A percentile compares a stretch with the other conserved stretches of the same genome.
These are phyloP conservation scores for Vishniacozyma victoriae DNA, from an alignment of 768 basidiomycete genomes.

Conservation along the genomic window DNA sequence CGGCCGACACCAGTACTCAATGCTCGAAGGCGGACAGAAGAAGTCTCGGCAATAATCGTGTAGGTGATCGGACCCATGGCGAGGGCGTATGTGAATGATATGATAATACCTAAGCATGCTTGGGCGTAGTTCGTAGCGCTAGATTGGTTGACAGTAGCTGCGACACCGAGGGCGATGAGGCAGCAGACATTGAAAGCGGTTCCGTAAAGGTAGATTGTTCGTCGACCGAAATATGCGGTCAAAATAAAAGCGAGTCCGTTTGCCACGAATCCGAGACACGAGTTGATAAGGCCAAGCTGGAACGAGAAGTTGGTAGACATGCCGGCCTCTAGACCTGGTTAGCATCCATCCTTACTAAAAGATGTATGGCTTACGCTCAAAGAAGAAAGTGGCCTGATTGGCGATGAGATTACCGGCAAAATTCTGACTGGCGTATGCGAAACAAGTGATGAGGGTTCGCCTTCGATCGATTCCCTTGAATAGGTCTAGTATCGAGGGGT, in stretches of 20 bases:
- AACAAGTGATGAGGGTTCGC: constrained; percentile 33
- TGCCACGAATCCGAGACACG: constrained; percentile 25
- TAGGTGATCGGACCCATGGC: constrained; percentile 30
- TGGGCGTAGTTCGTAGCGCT: constrained; percentile 23
- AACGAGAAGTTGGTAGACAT: constrained; percentile 24
- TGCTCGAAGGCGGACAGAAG: constrained; percentile 30
- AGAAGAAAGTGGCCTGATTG: constrained; percentile 34
- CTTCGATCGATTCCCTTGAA: constrained; percentile 32
- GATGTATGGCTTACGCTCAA: constrained; percentile 18
- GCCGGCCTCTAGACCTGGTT: constrained; percentile 23
- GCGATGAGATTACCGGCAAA: constrained; percentile 35
- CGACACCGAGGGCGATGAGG: constrained; percentile 33
- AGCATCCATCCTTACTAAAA: background rate
- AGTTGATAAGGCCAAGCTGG: constrained; percentile 38
- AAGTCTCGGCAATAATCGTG: constrained; percentile 34
- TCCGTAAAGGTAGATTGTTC: constrained; percentile 38
- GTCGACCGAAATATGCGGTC: constrained; percentile 37
- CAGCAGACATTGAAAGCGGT: constrained; percentile 29
- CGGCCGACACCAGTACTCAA: constrained; percentile 39
- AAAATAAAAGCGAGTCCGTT: constrained; percentile 31
- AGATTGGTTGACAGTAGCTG: constrained; percentile 20
- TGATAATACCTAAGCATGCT: constrained; percentile 32
- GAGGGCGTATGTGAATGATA: constrained; percentile 31
- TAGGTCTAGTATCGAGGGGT: constrained; percentile 32
- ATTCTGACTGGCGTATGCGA: constrained; percentile 38